Conservation (phyloP, 2,329 filamentous ascomycete genomes). For the Hymenoscyphus occultus region DNA sequence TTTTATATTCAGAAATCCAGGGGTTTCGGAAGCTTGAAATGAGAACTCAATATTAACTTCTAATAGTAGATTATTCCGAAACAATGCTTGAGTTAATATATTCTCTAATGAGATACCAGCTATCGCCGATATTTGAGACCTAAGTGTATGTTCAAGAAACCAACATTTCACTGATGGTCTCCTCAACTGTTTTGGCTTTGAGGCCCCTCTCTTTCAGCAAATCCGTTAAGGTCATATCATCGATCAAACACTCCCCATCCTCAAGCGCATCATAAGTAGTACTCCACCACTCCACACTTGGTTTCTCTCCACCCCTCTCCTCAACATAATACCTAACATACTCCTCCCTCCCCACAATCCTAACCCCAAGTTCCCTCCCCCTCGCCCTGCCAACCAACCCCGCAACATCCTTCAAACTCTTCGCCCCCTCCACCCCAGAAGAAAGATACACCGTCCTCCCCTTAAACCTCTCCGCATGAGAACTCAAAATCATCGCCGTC, state of each 20-base stretch:
- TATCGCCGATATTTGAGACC: too few relatives aligned
- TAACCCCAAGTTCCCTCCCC: too few relatives aligned
- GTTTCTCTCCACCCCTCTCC: constrained; percentile 19
- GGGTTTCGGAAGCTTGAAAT: too few relatives aligned
- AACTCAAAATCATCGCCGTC: constrained; percentile 24
- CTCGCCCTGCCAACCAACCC: too few relatives aligned
- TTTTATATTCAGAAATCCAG: too few relatives aligned
- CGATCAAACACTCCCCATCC: constrained; percentile 25
- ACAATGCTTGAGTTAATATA: too few relatives aligned
- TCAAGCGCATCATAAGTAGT: constrained; percentile 25
- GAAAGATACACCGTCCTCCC: constrained; percentile 26
- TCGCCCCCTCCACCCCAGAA: constrained; percentile 8
- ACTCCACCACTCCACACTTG: constrained; percentile 27
- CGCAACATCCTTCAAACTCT: constrained; percentile 24
- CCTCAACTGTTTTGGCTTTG: constrained; percentile 19
- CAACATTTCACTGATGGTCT: constrained; percentile 27
- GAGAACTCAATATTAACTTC: too few relatives aligned
- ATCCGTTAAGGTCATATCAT: constrained; percentile 25
- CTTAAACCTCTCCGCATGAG: constrained; percentile 14
- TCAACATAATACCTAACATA: constrained; percentile 25
- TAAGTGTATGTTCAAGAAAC: not conserved
- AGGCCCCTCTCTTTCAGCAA: constrained; percentile 19
- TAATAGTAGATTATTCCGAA: too few relatives aligned
- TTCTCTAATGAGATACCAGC: too few relatives aligned
- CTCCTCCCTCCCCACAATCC: too few relatives aligned